Percentiles rank a stretch among this genome's conserved stretches.
Evolutionary conservation across 345 rosid genomes (phyloP).

Genomic region (Erodium maritimum): DNA sequence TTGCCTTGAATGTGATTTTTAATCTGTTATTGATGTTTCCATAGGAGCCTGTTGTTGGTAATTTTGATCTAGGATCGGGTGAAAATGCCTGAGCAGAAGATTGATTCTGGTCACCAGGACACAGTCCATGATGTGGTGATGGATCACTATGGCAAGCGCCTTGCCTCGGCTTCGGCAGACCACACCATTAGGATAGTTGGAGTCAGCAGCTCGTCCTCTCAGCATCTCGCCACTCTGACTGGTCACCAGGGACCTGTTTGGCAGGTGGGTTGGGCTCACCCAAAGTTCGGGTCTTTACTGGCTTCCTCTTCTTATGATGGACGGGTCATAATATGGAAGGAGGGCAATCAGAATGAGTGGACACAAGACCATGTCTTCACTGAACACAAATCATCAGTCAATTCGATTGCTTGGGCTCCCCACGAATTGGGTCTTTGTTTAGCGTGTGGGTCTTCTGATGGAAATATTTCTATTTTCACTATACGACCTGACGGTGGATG

Average conservation of each 20-base stretch:
- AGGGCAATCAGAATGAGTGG: conserved; percentile 15
- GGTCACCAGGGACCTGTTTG: conserved; percentile 18
- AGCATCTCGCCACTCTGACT: conserved; percentile 13
- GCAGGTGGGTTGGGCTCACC: conserved; percentile 18
- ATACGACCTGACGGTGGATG: conserved; percentile 12
- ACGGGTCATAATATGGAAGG: conserved; percentile 15
- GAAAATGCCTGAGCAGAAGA: conserved; percentile 14
- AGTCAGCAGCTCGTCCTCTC: conserved; percentile 11
- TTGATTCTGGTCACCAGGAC: conserved; percentile 15
- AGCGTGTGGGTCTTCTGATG: conserved; percentile 17
- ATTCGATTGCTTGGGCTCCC: conserved; percentile 16
- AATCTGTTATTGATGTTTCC: too few relatives aligned
- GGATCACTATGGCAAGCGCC: conserved; percentile 18
- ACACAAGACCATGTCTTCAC: conserved; percentile 10
- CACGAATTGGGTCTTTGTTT: conserved; percentile 16
- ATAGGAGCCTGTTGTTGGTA: too few relatives aligned
- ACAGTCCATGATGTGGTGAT: conserved; percentile 15
- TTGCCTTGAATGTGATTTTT: too few relatives aligned
- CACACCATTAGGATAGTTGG: conserved; percentile 15
- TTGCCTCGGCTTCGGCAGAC: conserved; percentile 14
- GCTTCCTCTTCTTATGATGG: conserved; percentile 18
- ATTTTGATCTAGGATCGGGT: background rate
- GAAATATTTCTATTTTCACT: conserved; percentile 13
- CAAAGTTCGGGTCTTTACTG: conserved; percentile 14
- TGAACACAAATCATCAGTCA: conserved; percentile 15